A percentile compares a stretch with the other conserved stretches of the same genome.
Conservation (phyloP, 129 eudicot genomes). For the Deinandra increscens region DNA sequence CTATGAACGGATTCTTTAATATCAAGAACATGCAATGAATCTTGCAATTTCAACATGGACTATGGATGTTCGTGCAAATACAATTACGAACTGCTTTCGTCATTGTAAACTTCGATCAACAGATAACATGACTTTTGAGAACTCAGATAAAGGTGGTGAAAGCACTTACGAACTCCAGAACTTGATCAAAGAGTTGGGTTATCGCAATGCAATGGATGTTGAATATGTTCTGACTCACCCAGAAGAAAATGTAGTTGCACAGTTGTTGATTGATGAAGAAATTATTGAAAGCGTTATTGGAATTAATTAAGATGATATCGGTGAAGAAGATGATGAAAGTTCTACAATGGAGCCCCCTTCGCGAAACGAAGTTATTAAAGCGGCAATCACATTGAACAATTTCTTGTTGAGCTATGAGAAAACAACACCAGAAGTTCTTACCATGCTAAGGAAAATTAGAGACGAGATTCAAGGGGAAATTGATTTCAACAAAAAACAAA, state of each 20-base stretch:
- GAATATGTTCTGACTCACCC: no score
- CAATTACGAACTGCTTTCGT: no score
- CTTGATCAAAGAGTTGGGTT: no score
- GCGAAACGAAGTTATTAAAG: slow-evolving; percentile 22
- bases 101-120: slow-evolving; percentile 30
- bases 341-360: slow-evolving; percentile 36
- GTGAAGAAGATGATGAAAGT: slow-evolving; percentile 36
- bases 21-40: no score
- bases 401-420: slow-evolving; percentile 29
- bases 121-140: slow-evolving; percentile 29
- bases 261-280: no score
- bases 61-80: no score
- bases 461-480: slow-evolving; percentile 41
- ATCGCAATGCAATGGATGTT: no score
- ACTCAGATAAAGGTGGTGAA: slow-evolving; percentile 16
- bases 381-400: slow-evolving; percentile 31
- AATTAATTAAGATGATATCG: slow-evolving; percentile 32
- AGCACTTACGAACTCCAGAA: no score
- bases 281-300: slow-evolving; percentile 32
- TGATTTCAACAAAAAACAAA: slow-evolving; percentile 39
- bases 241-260: no score
- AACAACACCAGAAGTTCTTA: slow-evolving; percentile 28
- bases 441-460: slow-evolving; percentile 31
- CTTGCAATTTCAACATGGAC: no score
- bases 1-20: no score